phyloP scores from a whole-genome alignment of 306 rosid species.

The Cucurbita pepo region DNA sequence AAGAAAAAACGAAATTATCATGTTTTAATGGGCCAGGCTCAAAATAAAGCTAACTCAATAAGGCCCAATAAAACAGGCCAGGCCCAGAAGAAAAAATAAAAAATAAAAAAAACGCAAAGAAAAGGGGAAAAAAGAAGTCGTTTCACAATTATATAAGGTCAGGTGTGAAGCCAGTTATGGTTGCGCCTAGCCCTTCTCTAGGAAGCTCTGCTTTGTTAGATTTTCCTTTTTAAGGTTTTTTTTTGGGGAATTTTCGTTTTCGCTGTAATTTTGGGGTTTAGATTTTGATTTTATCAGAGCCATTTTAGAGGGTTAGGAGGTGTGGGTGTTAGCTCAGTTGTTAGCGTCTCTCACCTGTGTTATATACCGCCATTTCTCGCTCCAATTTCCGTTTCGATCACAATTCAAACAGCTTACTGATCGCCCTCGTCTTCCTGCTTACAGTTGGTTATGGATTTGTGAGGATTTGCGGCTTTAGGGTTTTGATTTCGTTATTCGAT shows the following conservation, averaged over 20 bases:
- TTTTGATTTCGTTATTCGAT: neutral
- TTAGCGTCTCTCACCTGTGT: conserved; percentile 33
- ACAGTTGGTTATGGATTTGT: neutral
- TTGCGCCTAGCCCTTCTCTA: conserved; percentile 50
- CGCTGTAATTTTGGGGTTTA: conserved; percentile 4
- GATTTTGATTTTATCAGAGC: conserved; percentile 31
- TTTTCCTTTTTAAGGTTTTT: neutral
- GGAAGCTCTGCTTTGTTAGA: conserved; percentile 18
- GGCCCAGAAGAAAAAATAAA: neutral
- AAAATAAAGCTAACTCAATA: too few relatives aligned
- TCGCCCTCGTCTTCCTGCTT: neutral
- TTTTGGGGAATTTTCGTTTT: neutral
- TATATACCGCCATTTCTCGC: conserved; percentile 33
- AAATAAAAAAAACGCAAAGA: neutral
- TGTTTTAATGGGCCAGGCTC: too few relatives aligned
- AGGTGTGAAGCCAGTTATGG: neutral
- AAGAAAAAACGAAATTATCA: too few relatives aligned
- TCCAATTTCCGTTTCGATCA: conserved; percentile 1
- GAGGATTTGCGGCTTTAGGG: conserved; percentile 29
- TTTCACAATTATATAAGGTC: conserved; percentile 9
- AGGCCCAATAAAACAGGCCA: too few relatives aligned
- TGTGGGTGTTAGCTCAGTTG: conserved; percentile 34
- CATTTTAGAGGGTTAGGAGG: conserved; percentile 54
- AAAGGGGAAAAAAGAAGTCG: neutral
- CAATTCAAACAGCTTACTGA: neutral